Evolutionary conservation across 176 grass and related monocot species (phyloP).

Genomic region (Phoenix roebelenii): DNA sequence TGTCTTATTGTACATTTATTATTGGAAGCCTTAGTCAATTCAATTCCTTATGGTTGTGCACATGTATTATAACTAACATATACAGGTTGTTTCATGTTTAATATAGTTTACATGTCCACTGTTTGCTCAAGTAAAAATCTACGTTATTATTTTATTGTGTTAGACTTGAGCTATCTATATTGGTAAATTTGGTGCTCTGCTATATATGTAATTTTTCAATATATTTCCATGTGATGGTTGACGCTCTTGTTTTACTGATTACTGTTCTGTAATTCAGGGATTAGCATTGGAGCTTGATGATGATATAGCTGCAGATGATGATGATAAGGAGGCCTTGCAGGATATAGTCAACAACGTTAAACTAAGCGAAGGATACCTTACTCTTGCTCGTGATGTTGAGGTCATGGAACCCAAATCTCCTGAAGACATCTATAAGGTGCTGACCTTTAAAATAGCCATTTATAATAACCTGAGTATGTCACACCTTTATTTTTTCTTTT

Average conservation of each 20-base stretch:
- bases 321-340: constrained; percentile 79
- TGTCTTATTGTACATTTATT: not conserved
- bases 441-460: not conserved
- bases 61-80: too few relatives aligned
- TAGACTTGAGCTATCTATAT: too few relatives aligned
- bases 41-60: too few relatives aligned
- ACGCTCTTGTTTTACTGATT: not conserved
- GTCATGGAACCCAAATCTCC: constrained; percentile 99
- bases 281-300: constrained; percentile 77
- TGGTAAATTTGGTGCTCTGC: too few relatives aligned
- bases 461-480: not conserved
- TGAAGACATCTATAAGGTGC: constrained; percentile 97
- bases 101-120: too few relatives aligned
- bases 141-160: too few relatives aligned
- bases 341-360: constrained; percentile 87
- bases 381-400: constrained; percentile 95
- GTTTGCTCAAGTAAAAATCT: too few relatives aligned
- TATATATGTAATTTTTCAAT: too few relatives aligned
- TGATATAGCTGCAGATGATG: constrained; percentile 74
- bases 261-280: constrained; percentile 42
- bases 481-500: too few relatives aligned
- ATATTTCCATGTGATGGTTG: too few relatives aligned
- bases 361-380: constrained; percentile 81
- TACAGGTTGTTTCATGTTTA: too few relatives aligned
- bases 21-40: not conserved